Evolutionary conservation across 768 basidiomycete species (phyloP).

Genomic region (Dentipellis sp.): DNA sequence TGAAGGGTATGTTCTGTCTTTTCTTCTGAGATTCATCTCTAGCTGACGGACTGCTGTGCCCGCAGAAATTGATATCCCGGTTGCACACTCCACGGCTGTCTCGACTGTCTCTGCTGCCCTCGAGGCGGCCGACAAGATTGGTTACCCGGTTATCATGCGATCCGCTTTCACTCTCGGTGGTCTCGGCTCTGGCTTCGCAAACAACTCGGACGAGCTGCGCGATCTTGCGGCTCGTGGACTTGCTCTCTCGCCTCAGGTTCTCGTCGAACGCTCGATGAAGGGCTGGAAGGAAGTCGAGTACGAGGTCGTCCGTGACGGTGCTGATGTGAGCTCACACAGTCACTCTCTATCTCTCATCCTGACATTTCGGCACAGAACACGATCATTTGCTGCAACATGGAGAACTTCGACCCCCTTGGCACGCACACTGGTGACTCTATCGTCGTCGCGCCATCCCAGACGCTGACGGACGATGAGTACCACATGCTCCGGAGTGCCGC

Average conservation of each 20-base stretch:
- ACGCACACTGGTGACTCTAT: constrained; percentile 99
- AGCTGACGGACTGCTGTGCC: constrained; percentile 61
- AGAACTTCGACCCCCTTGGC: constrained; percentile 98
- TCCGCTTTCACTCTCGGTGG: constrained; percentile 97
- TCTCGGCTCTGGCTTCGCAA: constrained; percentile 91
- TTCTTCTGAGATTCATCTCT: constrained; percentile 74
- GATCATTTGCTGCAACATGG: constrained; percentile 99
- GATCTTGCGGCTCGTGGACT: constrained; percentile 90
- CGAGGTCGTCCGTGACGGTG: constrained; percentile 96
- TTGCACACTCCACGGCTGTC: not conserved
- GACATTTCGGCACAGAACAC: constrained; percentile 59
- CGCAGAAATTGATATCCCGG: constrained; percentile 36
- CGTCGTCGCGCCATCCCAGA: constrained; percentile 97
- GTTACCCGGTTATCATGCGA: constrained; percentile 93
- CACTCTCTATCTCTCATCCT: not conserved
- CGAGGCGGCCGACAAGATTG: constrained; percentile 73
- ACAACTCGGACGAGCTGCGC: constrained; percentile 88
- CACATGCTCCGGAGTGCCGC: constrained; percentile 98
- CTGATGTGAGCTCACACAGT: constrained; percentile 59
- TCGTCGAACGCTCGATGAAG: constrained; percentile 97
- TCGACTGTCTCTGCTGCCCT: constrained; percentile 33
- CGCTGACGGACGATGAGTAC: constrained; percentile 94
- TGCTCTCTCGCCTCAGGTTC: constrained; percentile 85
- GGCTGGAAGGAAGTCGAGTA: constrained; percentile 99
- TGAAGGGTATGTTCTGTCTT: constrained; percentile 96